Evolutionary conservation across 331 rosid species (phyloP).

Genomic region (Malus hybrid): DNA sequence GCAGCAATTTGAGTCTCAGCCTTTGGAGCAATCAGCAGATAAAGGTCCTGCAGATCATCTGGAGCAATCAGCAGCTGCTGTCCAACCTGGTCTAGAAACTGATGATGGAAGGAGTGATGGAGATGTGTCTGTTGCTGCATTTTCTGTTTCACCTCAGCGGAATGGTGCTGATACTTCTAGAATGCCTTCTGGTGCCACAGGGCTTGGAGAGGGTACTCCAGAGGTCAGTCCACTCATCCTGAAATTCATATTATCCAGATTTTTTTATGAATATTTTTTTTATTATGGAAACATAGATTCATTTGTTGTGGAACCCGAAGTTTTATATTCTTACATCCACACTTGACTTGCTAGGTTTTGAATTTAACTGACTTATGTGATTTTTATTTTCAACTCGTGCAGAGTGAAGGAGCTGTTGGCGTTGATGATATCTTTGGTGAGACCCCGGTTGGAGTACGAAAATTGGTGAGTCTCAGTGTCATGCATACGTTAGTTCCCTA

Average conservation of each 20-base stretch:
- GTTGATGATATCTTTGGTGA: conserved; percentile 96
- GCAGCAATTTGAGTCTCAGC: conserved; percentile 24
- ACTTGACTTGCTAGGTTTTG: neutral
- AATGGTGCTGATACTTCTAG: conserved; percentile 40
- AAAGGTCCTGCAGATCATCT: conserved; percentile 28
- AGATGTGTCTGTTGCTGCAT: conserved; percentile 33
- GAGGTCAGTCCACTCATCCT: conserved; percentile 45
- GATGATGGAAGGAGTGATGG: conserved; percentile 31
- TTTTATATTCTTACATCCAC: neutral
- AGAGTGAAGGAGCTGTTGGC: conserved; percentile 82
- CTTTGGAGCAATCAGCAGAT: conserved; percentile 14
- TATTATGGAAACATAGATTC: neutral
- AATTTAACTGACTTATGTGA: conserved; percentile 3
- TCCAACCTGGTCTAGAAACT: conserved; percentile 31
- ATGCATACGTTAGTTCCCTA: neutral
- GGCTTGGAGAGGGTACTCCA: conserved; percentile 90
- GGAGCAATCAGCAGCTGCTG: conserved; percentile 19
- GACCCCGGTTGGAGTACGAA: conserved; percentile 87
- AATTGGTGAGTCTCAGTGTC: conserved; percentile 40
- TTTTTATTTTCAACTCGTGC: conserved; percentile 19
- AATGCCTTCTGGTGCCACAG: conserved; percentile 38
- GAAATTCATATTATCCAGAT: neutral
- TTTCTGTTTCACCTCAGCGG: conserved; percentile 54
- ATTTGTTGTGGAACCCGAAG: neutral
- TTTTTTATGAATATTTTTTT: neutral